phyloP scores from a whole-genome alignment of 192 early-diverging fungal species.

The Entophlyctis helioformis region DNA sequence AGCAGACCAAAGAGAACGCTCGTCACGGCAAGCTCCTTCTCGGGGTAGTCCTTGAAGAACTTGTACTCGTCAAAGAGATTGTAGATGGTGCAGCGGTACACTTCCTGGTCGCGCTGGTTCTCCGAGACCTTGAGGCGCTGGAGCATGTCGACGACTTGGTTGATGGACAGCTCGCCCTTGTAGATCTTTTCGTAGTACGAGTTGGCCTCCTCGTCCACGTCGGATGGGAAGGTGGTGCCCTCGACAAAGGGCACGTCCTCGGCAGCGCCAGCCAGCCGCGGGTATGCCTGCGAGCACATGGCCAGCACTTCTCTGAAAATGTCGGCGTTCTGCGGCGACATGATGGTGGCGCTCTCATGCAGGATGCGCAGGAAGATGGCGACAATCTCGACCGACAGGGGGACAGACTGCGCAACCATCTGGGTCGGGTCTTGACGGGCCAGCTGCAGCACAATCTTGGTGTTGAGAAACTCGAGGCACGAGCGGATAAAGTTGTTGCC shows the following conservation, averaged over 20 bases:
- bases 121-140: slow-evolving; percentile 68
- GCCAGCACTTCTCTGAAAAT: slow-evolving; percentile 44
- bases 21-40: slow-evolving; percentile 80
- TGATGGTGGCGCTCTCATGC: slow-evolving; percentile 19
- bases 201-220: slow-evolving; percentile 68
- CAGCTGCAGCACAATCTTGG: slow-evolving; percentile 43
- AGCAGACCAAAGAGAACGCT: slow-evolving; percentile 81
- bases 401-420: slow-evolving; percentile 17
- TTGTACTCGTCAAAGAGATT: slow-evolving; percentile 94
- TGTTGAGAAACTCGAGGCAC: slow-evolving; percentile 62
- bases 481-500: slow-evolving; percentile 55
- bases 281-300: slow-evolving; percentile 30
- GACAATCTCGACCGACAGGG: slow-evolving; percentile 53
- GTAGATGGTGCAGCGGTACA: slow-evolving; percentile 82
- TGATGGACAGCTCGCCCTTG: slow-evolving; percentile 65
- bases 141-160: slow-evolving; percentile 74
- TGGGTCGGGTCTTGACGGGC: slow-evolving; percentile 24
- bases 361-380: slow-evolving; percentile 58
- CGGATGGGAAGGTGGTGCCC: slow-evolving; percentile 42
- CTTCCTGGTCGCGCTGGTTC: slow-evolving; percentile 62
- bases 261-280: slow-evolving; percentile 12
- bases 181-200: slow-evolving; percentile 65
- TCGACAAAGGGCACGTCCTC: slow-evolving; percentile 11
- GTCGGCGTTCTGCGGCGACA: slow-evolving; percentile 52
- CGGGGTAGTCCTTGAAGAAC: slow-evolving; percentile 89